A percentile compares a stretch with the other conserved stretches of the same genome.
These are phyloP conservation scores for Blastocystis sp. DNA, from an alignment of 352 stramenopile genomes.

Conservation along the genomic window DNA sequence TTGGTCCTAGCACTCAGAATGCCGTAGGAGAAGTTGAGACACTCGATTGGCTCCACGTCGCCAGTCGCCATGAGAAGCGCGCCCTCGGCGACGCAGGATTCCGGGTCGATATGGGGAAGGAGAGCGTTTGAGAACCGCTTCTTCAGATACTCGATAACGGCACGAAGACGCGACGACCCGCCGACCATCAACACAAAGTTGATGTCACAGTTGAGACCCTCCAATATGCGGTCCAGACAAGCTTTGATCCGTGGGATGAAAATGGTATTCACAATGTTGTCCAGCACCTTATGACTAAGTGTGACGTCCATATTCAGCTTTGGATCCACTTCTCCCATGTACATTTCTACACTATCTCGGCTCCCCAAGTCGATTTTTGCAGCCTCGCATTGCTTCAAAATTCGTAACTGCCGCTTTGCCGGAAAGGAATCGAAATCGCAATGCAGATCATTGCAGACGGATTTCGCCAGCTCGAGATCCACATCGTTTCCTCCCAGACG, in stretches of 20 bases:
- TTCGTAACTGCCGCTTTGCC: neutral
- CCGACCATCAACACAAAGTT: neutral
- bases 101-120: neutral
- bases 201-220: neutral
- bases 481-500: conserved; percentile 61
- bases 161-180: neutral
- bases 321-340: neutral
- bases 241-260: neutral
- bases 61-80: neutral
- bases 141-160: neutral
- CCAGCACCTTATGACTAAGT: neutral
- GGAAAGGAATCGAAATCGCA: neutral
- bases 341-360: neutral
- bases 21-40: neutral
- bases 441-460: conserved; percentile 69
- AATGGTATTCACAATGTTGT: neutral
- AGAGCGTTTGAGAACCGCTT: neutral
- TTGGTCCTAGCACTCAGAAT: neutral
- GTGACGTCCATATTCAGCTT: neutral
- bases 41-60: neutral
- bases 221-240: neutral
- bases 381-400: neutral
- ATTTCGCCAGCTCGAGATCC: conserved; percentile 75
- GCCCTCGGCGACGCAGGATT: neutral
- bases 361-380: neutral